phyloP scores from a whole-genome alignment of 2,329 filamentous ascomycete species.

The Colletotrichum camelliae region DNA sequence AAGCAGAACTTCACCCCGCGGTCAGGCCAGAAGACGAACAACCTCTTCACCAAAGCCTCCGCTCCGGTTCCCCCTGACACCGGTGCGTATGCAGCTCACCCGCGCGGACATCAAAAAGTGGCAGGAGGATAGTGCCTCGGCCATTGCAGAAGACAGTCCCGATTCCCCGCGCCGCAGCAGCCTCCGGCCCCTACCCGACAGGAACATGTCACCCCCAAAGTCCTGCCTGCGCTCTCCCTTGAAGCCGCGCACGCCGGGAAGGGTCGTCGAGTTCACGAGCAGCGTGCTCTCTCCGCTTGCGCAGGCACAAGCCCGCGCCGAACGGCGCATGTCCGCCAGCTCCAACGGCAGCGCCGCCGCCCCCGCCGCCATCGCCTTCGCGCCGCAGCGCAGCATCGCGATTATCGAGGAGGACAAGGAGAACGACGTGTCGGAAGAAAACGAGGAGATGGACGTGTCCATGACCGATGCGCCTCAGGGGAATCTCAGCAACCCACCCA shows the following conservation, averaged over 20 bases:
- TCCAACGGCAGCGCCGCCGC: not conserved
- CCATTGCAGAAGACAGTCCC: conserved; percentile 41
- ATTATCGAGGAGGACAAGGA: conserved; percentile 33
- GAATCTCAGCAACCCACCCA: not conserved
- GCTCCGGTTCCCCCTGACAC: conserved; percentile 33
- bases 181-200: conserved; percentile 54
- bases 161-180: conserved; percentile 36
- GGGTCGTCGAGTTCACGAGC: conserved; percentile 63
- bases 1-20: conserved; percentile 56
- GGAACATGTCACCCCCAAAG: conserved; percentile 60
- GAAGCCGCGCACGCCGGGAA: conserved; percentile 62
- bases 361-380: not conserved
- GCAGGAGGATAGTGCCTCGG: conserved; percentile 43
- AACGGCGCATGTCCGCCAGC: conserved; percentile 1
- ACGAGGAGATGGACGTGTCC: conserved; percentile 6
- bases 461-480: conserved; percentile 10
- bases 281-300: conserved; percentile 52
- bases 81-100: conserved; percentile 46
- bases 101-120: conserved; percentile 46
- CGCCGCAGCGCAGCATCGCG: conserved; percentile 1
- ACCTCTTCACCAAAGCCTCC: conserved; percentile 44
- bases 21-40: conserved; percentile 35
- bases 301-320: conserved; percentile 35
- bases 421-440: conserved; percentile 31
- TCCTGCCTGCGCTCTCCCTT: conserved; percentile 62